These are phyloP conservation scores for Talaromyces thailandensis DNA, from an alignment of 495 filamentous ascomycete genomes.

Conservation along the genomic window DNA sequence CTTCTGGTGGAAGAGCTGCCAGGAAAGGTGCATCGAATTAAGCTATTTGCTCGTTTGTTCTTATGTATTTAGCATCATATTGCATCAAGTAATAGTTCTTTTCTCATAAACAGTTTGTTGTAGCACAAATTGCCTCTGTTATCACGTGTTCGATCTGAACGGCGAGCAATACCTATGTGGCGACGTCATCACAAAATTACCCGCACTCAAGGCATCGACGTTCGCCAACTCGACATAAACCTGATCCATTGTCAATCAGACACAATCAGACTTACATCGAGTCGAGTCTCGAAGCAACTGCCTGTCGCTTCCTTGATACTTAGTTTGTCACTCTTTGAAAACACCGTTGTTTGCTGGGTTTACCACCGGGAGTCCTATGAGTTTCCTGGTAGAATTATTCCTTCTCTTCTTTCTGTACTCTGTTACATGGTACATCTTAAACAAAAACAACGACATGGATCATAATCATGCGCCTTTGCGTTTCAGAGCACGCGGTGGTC, in stretches of 20 bases:
- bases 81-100: not conserved
- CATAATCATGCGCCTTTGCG: not conserved
- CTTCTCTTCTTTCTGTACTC: not conserved
- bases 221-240: not conserved
- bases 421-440: not conserved
- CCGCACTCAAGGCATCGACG: not conserved
- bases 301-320: not conserved
- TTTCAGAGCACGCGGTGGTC: not conserved
- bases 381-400: not conserved
- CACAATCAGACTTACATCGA: not conserved
- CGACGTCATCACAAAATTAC: not conserved
- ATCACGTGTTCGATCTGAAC: not conserved
- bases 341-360: not conserved
- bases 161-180: not conserved
- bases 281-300: not conserved
- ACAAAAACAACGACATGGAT: not conserved
- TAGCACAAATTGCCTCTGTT: not conserved
- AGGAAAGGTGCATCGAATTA: not conserved
- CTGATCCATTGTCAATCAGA: too few species aligned
- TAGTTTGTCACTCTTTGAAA: not conserved
- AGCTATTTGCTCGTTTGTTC: not conserved
- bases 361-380: not conserved
- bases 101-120: not conserved
- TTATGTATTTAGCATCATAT: not conserved
- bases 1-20: constrained; percentile 35